These are phyloP conservation scores for Eremomyces bilateralis DNA, from an alignment of 495 filamentous ascomycete genomes.

Conservation along the genomic window DNA sequence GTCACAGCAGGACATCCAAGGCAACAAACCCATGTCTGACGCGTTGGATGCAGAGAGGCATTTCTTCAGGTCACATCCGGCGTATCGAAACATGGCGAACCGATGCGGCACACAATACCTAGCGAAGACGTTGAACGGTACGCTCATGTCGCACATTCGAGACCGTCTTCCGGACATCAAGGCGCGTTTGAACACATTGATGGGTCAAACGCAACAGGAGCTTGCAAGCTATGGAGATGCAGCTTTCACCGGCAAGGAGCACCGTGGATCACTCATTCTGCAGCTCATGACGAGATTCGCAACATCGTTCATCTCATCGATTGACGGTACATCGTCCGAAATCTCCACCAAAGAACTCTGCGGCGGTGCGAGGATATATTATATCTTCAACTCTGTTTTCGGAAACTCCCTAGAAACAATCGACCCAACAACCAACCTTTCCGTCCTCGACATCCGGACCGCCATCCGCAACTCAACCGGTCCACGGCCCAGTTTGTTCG, in stretches of 20 bases:
- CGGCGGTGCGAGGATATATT: slow-evolving; percentile 92
- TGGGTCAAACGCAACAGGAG: slow-evolving; percentile 98
- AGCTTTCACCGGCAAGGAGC: slow-evolving; percentile 94
- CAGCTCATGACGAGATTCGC: slow-evolving; percentile 98
- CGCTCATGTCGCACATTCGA: slow-evolving; percentile 89
- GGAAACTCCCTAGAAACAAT: slow-evolving; percentile 92
- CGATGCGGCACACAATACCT: slow-evolving; percentile 90
- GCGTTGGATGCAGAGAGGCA: slow-evolving; percentile 78
- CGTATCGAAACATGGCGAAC: slow-evolving; percentile 87
- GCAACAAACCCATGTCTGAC: slow-evolving; percentile 73
- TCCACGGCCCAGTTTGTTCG: slow-evolving; percentile 83
- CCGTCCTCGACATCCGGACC: slow-evolving; percentile 89
- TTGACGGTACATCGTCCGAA: slow-evolving; percentile 93
- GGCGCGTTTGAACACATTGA: slow-evolving; percentile 85
- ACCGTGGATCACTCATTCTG: slow-evolving; percentile 80
- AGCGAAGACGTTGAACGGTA: slow-evolving; percentile 85
- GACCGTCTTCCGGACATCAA: slow-evolving; percentile 96
- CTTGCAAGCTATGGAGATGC: slow-evolving; percentile 95
- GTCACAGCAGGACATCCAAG: slow-evolving; percentile 95
- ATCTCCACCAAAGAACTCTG: slow-evolving; percentile 98
- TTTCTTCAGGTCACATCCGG: slow-evolving; percentile 92
- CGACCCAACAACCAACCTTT: slow-evolving; percentile 84
- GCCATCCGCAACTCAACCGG: slow-evolving; percentile 97
- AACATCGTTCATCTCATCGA: slow-evolving; percentile 93
- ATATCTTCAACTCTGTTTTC: slow-evolving; percentile 99